Conservation (phyloP, 768 basidiomycete species). For the Stropharia rugosoannulata region DNA sequence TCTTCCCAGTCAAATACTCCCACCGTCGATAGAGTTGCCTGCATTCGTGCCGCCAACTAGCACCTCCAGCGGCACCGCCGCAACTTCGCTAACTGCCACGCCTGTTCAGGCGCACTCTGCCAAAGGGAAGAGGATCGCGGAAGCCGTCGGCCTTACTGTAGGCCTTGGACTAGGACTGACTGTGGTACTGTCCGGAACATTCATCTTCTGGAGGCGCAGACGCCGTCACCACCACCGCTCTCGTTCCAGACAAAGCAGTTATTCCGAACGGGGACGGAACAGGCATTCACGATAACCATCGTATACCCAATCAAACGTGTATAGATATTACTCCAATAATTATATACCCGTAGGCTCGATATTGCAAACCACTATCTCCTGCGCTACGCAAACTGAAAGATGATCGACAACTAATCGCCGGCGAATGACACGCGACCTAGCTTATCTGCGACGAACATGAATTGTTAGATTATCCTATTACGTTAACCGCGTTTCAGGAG, state of each 20-base stretch:
- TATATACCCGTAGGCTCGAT: too few relatives aligned
- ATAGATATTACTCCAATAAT: too few relatives aligned
- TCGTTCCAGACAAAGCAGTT: conserved; percentile 5
- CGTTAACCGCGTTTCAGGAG: too few relatives aligned
- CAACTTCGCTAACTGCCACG: conserved; percentile 9
- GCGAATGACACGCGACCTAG: too few relatives aligned
- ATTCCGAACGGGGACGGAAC: conserved; percentile 11
- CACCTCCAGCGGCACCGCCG: conserved; percentile 3
- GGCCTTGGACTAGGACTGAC: conserved; percentile 34
- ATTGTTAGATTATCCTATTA: too few relatives aligned
- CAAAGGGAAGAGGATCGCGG: conserved; percentile 23
- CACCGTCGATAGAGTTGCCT: conserved; percentile 33
- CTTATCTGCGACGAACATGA: too few relatives aligned
- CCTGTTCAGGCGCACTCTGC: conserved; percentile 8
- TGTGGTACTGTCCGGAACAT: conserved; percentile 17
- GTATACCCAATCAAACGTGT: background rate
- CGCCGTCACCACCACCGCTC: conserved; percentile 15
- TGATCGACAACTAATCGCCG: too few relatives aligned
- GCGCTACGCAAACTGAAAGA: too few relatives aligned
- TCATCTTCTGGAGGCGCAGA: conserved; percentile 26
- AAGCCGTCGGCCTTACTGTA: conserved; percentile 34
- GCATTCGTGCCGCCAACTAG: conserved; percentile 23
- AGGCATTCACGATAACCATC: conserved; percentile 4
- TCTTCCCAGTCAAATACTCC: conserved; percentile 26
- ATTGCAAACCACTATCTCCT: too few relatives aligned